A percentile compares a stretch with the other conserved stretches of the same genome.
These are phyloP conservation scores for Phialemoniopsis sp. DNA, from an alignment of 2,329 filamentous ascomycete species.

Conservation along the genomic window DNA sequence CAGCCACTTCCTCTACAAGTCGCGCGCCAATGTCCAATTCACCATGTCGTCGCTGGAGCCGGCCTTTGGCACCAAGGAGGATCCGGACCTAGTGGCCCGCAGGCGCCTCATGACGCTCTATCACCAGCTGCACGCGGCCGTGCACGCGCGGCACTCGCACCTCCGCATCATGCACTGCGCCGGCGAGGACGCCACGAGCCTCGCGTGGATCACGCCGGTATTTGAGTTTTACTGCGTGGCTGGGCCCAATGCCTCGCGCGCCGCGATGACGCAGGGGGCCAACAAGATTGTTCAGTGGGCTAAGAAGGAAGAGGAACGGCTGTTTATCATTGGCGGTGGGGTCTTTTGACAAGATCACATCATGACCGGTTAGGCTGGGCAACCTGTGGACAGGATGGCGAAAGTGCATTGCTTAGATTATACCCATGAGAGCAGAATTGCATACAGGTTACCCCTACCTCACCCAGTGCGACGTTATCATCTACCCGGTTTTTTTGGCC, in stretches of 20 bases:
- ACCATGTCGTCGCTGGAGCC: conserved; percentile 80
- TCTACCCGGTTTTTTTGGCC: too few relatives aligned
- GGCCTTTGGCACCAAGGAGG: conserved; percentile 42
- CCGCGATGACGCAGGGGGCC: conserved; percentile 74
- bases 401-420: too few relatives aligned
- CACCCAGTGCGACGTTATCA: too few relatives aligned
- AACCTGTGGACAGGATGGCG: conserved; percentile 40
- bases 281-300: conserved; percentile 92
- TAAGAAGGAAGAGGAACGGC: conserved; percentile 81
- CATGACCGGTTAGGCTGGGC: not conserved
- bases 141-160: conserved; percentile 81
- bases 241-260: conserved; percentile 62
- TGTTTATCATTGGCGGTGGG: conserved; percentile 97
- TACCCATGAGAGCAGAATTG: not conserved
- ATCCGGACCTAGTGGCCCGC: conserved; percentile 30
- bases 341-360: conserved; percentile 59
- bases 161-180: conserved; percentile 83
- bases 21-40: conserved; percentile 90
- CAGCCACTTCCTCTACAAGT: conserved; percentile 95
- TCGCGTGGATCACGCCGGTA: conserved; percentile 86
- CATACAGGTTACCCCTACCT: too few relatives aligned
- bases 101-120: conserved; percentile 81
- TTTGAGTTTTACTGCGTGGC: conserved; percentile 98
- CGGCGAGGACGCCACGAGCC: conserved; percentile 68
- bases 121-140: conserved; percentile 74